Evolutionary conservation across 2,329 filamentous ascomycete species (phyloP), one percentile per base, ranked within the genome.

Genomic region (Raffaelea arxii): DNA sequence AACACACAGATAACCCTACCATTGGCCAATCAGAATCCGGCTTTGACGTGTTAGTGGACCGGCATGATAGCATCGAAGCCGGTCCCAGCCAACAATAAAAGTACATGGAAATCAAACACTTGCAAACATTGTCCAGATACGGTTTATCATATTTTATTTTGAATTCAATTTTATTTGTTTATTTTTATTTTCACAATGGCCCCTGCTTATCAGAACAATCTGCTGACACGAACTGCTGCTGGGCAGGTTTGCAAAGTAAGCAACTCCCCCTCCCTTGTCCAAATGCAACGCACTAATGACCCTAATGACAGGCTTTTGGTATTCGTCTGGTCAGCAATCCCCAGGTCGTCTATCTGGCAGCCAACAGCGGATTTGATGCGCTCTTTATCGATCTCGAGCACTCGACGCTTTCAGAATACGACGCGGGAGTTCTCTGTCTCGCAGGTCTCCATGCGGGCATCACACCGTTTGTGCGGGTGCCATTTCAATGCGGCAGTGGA

Each of bases 351-450:
- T 55, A 60, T 21, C 48, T 65, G 6, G 64, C 63, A 11, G 58
- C 59, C 46, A 56, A 58, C 22, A 59, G 58, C 3, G 61, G 62
- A 19, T 65, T 58, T 43, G 59, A 67, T 43, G 50, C 59, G 6
- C 51, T 67, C 0, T 66, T 66, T 52, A 65, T 67, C 47, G 65
- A 67, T 30, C 53, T 66, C 6, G 63, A 67, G 50, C 64, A 66
- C 40, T 59, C 60, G 4, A 53, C 52, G 3, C 49, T 66, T 4
- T 60, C 60, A 0, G 42, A 64, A 4, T 52, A 55, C 18, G 56
- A 64, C 22, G 56, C 57, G 2, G 58, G 56, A 47, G 54, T 56
- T 16, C 51, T 64, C 1, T 62, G 59, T 46, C 54, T 49, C 4
- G 53, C 57, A 1, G 61, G 54, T 0, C 49, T 62, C 6, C 46